phyloP scores from a whole-genome alignment of 768 basidiomycete genomes.

The Trametes coccinea region DNA sequence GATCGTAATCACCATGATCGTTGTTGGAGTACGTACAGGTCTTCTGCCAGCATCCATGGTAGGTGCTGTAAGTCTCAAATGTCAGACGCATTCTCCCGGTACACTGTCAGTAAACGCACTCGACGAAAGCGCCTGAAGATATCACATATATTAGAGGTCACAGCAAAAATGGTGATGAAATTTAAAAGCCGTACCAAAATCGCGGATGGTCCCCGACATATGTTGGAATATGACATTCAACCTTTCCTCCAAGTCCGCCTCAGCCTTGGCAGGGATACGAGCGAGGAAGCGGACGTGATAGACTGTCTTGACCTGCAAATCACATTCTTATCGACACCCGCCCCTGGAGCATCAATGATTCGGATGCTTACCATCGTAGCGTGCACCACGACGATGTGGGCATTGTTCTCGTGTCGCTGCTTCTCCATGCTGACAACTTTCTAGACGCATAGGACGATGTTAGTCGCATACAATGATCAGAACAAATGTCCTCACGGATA shows the following conservation, averaged over 20 bases:
- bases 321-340: background rate
- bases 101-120: background rate
- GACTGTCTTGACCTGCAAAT: background rate
- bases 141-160: background rate
- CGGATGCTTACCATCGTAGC: conserved; percentile 1
- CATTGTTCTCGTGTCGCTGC: conserved; percentile 8
- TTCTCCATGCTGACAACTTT: background rate
- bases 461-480: background rate
- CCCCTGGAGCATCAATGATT: background rate
- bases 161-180: background rate
- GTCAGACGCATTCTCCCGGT: too few species aligned
- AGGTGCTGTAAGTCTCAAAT: background rate
- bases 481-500: background rate
- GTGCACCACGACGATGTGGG: conserved; percentile 4
- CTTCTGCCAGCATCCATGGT: conserved; percentile 6
- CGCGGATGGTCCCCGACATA: background rate
- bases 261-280: background rate
- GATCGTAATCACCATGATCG: background rate
- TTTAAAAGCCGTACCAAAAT: background rate
- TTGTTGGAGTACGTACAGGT: background rate
- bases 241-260: background rate
- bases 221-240: background rate
- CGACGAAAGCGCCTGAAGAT: conserved; percentile 1
- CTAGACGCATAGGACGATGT: background rate
- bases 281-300: conserved; percentile 6